Evolutionary conservation across 306 rosid species (phyloP), one percentile per base, ranked within the genome.

Genomic region (Trichosanthes truncata): DNA sequence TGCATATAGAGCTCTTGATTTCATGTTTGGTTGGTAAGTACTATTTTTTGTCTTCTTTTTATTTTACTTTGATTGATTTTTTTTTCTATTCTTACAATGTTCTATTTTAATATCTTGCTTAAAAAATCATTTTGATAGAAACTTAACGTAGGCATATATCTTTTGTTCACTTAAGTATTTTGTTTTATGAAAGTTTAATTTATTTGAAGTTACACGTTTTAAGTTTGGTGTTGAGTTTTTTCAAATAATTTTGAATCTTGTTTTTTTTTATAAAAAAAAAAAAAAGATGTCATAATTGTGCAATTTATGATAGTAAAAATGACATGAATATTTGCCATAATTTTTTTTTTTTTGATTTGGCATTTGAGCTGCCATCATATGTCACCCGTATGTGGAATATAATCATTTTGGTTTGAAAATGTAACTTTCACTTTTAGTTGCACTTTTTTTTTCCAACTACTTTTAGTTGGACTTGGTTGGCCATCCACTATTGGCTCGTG

Each of bases 11-110:
- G 88, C 89, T 21, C 4, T 89, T 65, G 93, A 93, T 69, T 93
- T 93, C 69, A 86, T 82, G 85, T 56, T 84, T 56, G 97, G 96
- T 61, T 92, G 93, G 97, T 92, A 76, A 78, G 85, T 69, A 29
- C 9, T 36, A 4, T 13, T 21, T 1, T 7, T 41, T 18, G 69
- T 3, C 15, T 55, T 43, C 1, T 12, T 21, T 20, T 23, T 41
- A 15, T 41, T 62, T 4, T 25, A 25, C 7, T 59, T 59, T 59
- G 0, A 18, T 36, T 29, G 33, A 29, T 29, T 29, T 29, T 29
- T 1, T 29, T 29, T 29, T 29, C 33, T 29, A n/a, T n/a, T n/a
- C n/a, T n/a, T n/a, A n/a, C 33, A 29, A 29, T 2, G 1, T 29
- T 29, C 40, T 36, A 36, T 3, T 36, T 36, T 36, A 36, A 36